These are phyloP conservation scores for Immersiella caudata DNA, from an alignment of 495 filamentous ascomycete species.

Conservation along the genomic window DNA sequence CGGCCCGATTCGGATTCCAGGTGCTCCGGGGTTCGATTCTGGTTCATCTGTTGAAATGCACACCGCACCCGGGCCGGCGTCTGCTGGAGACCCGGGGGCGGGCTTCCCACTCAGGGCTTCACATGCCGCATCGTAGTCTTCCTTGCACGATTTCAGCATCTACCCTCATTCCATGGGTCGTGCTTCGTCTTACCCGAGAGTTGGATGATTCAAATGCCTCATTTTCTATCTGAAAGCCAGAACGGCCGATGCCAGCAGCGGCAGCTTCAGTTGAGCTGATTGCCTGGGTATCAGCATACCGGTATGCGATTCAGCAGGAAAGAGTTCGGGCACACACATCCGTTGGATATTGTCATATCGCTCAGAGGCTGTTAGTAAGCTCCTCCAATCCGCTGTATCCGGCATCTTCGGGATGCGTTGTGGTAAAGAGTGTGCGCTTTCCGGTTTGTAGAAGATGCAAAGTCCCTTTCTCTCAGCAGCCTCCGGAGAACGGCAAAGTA, in stretches of 20 bases:
- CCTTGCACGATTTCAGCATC: conserved; percentile 36
- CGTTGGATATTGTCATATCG: conserved; percentile 56
- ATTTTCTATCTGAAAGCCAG: conserved; percentile 45
- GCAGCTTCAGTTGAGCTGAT: conserved; percentile 25
- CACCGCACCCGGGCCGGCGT: background rate
- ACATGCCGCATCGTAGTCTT: conserved; percentile 48
- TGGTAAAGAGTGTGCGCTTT: background rate
- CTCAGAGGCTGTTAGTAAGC: conserved; percentile 47
- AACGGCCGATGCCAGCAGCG: conserved; percentile 26
- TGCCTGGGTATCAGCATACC: conserved; percentile 20
- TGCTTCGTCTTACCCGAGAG: conserved; percentile 37
- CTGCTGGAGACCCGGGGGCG: background rate
- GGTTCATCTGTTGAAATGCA: background rate
- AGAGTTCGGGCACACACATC: conserved; percentile 43
- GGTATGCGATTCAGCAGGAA: background rate
- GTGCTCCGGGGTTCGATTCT: conserved; percentile 6
- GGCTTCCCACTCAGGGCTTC: background rate
- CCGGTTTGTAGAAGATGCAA: background rate
- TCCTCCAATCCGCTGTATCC: conserved; percentile 25
- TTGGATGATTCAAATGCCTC: conserved; percentile 47
- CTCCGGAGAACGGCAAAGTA: background rate
- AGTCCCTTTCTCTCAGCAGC: background rate
- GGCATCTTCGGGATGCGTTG: conserved; percentile 27
- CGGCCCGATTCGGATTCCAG: conserved; percentile 65
- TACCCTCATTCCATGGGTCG: background rate